A percentile compares a stretch with the other conserved stretches of the same genome.
Conservation (phyloP, 305 asterid species). For the Plantago coronopus region DNA sequence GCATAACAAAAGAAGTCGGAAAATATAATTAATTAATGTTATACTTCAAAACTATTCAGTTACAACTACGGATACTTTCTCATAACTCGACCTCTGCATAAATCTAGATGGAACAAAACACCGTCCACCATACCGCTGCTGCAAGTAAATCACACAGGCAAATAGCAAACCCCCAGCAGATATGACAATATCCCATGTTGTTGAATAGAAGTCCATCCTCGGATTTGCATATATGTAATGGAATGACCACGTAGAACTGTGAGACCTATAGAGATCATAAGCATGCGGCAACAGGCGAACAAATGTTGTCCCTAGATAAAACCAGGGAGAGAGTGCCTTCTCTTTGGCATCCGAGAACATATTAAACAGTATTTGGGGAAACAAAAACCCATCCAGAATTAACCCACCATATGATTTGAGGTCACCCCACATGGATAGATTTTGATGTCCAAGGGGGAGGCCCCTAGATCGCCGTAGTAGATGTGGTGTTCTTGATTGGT, state of each 20-base stretch:
- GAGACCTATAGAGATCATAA: conserved; percentile 73
- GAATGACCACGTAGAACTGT: conserved; percentile 45
- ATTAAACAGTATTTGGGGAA: conserved; percentile 82
- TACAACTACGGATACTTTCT: conserved; percentile 60
- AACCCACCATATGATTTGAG: conserved; percentile 72
- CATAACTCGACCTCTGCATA: conserved; percentile 44
- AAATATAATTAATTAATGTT: neutral
- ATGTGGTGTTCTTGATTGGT: conserved; percentile 37
- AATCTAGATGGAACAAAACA: conserved; percentile 57
- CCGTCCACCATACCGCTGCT: conserved; percentile 76
- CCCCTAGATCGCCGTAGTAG: conserved; percentile 26
- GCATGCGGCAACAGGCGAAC: conserved; percentile 79
- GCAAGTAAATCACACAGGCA: conserved; percentile 54
- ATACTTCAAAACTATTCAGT: conserved; percentile 29
- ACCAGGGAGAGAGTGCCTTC: conserved; percentile 63
- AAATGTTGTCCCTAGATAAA: conserved; percentile 59
- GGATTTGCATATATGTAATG: conserved; percentile 74
- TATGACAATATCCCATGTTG: conserved; percentile 79
- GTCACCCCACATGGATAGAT: conserved; percentile 55
- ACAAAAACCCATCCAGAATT: conserved; percentile 68
- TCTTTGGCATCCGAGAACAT: conserved; percentile 46
- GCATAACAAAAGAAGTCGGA: neutral
- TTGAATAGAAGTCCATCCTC: conserved; percentile 68
- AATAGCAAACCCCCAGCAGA: conserved; percentile 52
- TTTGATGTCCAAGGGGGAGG: conserved; percentile 17